Base-by-base conservation (phyloP, 2,329 filamentous ascomycete genomes). In the Neoscytalidium dimidiatum region DNA sequence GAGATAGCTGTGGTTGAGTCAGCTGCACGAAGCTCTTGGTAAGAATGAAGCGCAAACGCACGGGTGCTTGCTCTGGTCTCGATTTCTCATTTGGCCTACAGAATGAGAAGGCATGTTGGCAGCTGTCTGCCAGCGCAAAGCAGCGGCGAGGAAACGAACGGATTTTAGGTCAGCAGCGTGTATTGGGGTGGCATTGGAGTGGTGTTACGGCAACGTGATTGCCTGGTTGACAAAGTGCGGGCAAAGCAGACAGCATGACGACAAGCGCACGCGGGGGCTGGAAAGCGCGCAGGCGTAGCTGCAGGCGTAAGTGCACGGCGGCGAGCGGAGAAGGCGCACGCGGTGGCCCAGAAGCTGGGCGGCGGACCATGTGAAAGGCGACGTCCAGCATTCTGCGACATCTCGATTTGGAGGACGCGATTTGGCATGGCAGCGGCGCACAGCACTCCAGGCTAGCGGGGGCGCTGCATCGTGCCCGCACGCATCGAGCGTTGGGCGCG, bases 1-100 rank as follows among this genome's bases (percentile, higher is more conserved):
- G 0, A 91, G 81, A 68, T 89, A 90, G 21, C 83, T 85, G 67
- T 4, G 23, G 14, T 5, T 6, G 13, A 2, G 23, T 64, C 31
- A 57, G 51, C n/a, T 17, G 8, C 21, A 28, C 6, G 19, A 8
- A 31, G 14, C 17, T 6, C 9, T 21, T 9, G 8, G 3, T 9
- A 6, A 17, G n/a, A 41, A 13, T 14, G 6, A 9, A 2, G 14
- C n/a, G n/a, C 26, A 31, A 35, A 69, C 74, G 43, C 78, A 82
- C 70, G 81, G 80, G 66, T 83, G 81, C 66, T 73, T 74, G 28
- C 68, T 44, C 35, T 63, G 28, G 71, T 13, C 29, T 51, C 75
- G 68, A 67, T 74, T 77, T 38, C 75, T 70, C 33, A 23, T 26
- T 8, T 53, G 33, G 48, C 52, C 52, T 21, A 33, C 35, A 58